Percentiles rank a stretch among this genome's conserved stretches.
Evolutionary conservation across 768 basidiomycete species (phyloP).

Genomic region (Sporobolomyces roseus): DNA sequence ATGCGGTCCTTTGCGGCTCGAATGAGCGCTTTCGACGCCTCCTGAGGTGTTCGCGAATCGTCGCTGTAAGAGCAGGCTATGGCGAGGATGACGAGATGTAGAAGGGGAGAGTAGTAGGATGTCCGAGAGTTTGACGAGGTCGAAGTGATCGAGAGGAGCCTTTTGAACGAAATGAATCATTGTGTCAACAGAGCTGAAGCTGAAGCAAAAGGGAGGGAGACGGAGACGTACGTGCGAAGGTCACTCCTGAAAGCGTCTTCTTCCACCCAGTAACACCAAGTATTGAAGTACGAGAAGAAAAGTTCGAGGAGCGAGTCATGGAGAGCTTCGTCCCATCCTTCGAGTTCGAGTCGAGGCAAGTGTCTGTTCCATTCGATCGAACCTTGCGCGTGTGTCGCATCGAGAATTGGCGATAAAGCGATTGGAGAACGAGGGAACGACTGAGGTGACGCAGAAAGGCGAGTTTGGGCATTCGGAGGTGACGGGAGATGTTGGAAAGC

Average conservation of each 20-base stretch:
- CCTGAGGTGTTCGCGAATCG: conserved; percentile 6
- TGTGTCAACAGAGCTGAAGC: background rate
- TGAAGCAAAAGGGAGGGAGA: background rate
- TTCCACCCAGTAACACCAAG: conserved; percentile 24
- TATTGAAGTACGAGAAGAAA: conserved; percentile 36
- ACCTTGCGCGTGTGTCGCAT: too few relatives aligned
- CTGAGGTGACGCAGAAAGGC: background rate
- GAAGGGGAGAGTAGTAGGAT: conserved; percentile 32
- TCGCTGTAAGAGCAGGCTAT: conserved; percentile 27
- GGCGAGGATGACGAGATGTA: conserved; percentile 36
- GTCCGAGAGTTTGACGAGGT: background rate
- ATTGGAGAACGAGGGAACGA: background rate
- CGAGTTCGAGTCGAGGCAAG: conserved; percentile 12
- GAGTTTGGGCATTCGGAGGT: background rate
- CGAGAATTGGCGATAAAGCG: background rate
- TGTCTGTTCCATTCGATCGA: conserved; percentile 24
- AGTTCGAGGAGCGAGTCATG: conserved; percentile 30
- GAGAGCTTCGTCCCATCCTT: conserved; percentile 12
- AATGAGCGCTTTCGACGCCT: background rate
- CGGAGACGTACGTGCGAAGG: background rate
- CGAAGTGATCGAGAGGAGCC: background rate
- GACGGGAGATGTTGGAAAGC: conserved; percentile 44
- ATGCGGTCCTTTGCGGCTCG: conserved; percentile 15
- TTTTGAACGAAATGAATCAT: background rate
- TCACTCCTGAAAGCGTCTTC: conserved; percentile 19